Conservation (phyloP, 2,329 filamentous ascomycete genomes). For the Diaporthe helianthi region DNA sequence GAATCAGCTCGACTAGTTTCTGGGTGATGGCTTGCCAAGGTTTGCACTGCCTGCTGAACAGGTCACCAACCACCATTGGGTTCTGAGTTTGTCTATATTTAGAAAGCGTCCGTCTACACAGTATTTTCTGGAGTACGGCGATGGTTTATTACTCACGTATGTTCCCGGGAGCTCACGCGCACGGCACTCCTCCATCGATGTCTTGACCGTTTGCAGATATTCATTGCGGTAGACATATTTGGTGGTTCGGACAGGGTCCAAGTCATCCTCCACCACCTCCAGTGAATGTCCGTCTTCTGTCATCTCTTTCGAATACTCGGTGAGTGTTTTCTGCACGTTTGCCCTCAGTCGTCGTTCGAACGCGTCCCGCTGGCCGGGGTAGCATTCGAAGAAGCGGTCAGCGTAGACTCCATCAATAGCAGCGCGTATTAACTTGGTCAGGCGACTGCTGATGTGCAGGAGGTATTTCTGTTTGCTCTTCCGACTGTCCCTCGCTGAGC, state of each 20-base stretch:
- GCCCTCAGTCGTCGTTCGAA: constrained; percentile 39
- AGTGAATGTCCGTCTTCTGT: constrained; percentile 38
- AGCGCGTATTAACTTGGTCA: constrained; percentile 35
- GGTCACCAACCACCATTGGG: constrained; percentile 39
- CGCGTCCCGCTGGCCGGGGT: constrained; percentile 37
- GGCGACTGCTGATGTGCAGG: constrained; percentile 31
- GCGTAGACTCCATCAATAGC: constrained; percentile 40
- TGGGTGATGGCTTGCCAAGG: constrained; percentile 40
- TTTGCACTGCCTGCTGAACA: constrained; percentile 41
- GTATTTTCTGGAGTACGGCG: background rate
- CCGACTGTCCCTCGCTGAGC: constrained; percentile 52
- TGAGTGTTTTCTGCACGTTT: constrained; percentile 39
- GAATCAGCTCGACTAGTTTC: constrained; percentile 38
- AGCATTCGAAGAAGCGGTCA: constrained; percentile 43
- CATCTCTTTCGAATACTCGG: constrained; percentile 38
- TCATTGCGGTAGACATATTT: constrained; percentile 21
- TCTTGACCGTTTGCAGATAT: constrained; percentile 36
- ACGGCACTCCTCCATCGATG: constrained; percentile 39
- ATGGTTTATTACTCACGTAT: constrained; percentile 22
- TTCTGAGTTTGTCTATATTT: constrained; percentile 27
- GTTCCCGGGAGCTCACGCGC: constrained; percentile 40
- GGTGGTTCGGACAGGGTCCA: constrained; percentile 29
- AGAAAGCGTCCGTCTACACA: background rate
- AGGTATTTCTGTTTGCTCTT: constrained; percentile 44
- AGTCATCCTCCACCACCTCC: constrained; percentile 39